These are phyloP conservation scores for Podospora pseudopauciseta DNA, from an alignment of 495 filamentous ascomycete species.

Conservation along the genomic window DNA sequence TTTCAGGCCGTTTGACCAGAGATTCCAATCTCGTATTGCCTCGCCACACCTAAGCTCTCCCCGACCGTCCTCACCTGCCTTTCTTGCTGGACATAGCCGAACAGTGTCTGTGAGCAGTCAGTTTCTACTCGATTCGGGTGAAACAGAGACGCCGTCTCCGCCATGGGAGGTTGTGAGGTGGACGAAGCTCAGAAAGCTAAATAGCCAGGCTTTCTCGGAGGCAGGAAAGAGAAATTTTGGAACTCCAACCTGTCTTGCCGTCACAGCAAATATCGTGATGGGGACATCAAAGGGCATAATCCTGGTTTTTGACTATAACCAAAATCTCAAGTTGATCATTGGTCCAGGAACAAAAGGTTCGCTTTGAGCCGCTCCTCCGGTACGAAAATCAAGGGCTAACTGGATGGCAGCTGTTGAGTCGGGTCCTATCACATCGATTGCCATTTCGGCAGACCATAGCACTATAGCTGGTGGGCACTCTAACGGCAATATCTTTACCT, in stretches of 20 bases:
- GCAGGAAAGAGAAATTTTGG: slow-evolving; percentile 90
- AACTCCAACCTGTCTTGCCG: slow-evolving; percentile 81
- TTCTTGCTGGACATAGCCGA: slow-evolving; percentile 70
- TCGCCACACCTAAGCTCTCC: slow-evolving; percentile 55
- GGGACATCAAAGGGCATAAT: slow-evolving; percentile 93
- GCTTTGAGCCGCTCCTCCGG: slow-evolving; percentile 16
- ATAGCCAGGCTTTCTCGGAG: slow-evolving; percentile 90
- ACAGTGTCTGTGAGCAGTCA: slow-evolving; percentile 65
- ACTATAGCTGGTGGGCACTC: slow-evolving; percentile 88
- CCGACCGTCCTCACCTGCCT: slow-evolving; percentile 73
- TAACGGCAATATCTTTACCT: slow-evolving; percentile 91
- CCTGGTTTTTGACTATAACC: slow-evolving; percentile 93
- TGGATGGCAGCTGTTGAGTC: slow-evolving; percentile 71
- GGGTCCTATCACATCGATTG: slow-evolving; percentile 80
- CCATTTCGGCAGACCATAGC: slow-evolving; percentile 88
- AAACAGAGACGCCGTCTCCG: slow-evolving; percentile 61
- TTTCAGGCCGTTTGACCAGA: slow-evolving; percentile 86
- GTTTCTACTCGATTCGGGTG: slow-evolving; percentile 53
- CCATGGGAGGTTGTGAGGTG: slow-evolving; percentile 97
- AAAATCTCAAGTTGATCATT: slow-evolving; percentile 88
- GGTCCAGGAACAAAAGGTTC: slow-evolving; percentile 90
- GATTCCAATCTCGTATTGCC: slow-evolving; percentile 83
- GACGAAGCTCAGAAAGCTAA: slow-evolving; percentile 89
- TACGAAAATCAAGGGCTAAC: slow-evolving; percentile 23
- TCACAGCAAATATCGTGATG: slow-evolving; percentile 84